These are phyloP conservation scores for Cochlearia excelsa DNA, from an alignment of 345 rosid genomes.

Conservation along the genomic window DNA sequence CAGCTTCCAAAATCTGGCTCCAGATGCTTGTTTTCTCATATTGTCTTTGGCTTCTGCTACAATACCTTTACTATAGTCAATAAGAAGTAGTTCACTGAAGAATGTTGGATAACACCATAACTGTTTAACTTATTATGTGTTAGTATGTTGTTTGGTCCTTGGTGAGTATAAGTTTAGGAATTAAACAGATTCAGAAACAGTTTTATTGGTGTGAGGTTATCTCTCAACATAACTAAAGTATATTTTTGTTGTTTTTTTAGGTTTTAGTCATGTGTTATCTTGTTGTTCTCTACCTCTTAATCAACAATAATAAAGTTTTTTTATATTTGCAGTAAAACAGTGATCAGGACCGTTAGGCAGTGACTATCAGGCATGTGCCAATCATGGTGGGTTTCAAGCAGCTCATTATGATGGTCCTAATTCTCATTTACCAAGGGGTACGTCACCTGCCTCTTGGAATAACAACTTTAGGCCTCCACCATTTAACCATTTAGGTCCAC, in stretches of 20 bases:
- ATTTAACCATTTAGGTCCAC: slow-evolving; percentile 30
- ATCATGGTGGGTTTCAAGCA: slow-evolving; percentile 42
- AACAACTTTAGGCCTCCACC: slow-evolving; percentile 34
- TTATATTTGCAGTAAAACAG: slow-evolving; percentile 27
- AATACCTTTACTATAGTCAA: background rate
- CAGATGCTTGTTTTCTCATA: slow-evolving; percentile 29
- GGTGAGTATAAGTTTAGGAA: background rate
- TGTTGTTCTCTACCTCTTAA: background rate
- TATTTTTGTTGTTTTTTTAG: background rate
- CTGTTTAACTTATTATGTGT: background rate
- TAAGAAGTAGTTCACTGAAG: background rate
- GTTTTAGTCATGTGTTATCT: background rate
- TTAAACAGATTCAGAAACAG: background rate
- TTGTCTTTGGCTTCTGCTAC: background rate
- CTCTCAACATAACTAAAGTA: background rate
- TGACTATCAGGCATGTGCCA: slow-evolving; percentile 45
- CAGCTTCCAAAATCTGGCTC: slow-evolving; percentile 30
- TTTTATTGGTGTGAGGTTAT: slow-evolving; percentile 5
- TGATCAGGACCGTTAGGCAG: slow-evolving; percentile 45
- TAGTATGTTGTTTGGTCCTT: slow-evolving; percentile 1
- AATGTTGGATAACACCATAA: background rate
- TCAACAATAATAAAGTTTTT: background rate
- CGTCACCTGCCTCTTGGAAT: slow-evolving; percentile 41
- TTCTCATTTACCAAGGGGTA: slow-evolving; percentile 41
- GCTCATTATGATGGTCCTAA: slow-evolving; percentile 36